Evolutionary conservation across 129 eudicot species (phyloP).

Genomic region (Deinandra increscens): DNA sequence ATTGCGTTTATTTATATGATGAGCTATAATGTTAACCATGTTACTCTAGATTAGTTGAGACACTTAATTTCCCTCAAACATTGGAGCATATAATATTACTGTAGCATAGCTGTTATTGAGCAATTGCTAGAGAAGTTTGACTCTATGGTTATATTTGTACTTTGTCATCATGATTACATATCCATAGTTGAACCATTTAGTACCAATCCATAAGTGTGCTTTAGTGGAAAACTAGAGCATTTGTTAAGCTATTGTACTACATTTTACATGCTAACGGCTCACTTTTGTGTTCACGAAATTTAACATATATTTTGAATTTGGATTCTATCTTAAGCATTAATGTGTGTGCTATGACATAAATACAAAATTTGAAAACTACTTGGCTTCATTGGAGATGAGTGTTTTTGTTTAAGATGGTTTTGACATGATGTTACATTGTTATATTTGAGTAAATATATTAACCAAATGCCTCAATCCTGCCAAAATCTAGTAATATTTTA

Average conservation of each 20-base stretch:
- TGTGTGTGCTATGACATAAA: neutral
- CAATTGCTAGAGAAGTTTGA: slow-evolving; percentile 8
- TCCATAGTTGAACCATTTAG: neutral
- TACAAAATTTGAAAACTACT: neutral
- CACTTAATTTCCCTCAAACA: neutral
- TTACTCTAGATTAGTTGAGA: neutral
- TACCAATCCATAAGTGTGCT: neutral
- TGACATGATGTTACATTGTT: neutral
- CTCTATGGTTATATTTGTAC: neutral
- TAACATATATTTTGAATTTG: neutral
- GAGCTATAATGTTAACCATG: neutral
- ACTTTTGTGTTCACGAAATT: neutral
- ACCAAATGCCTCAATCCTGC: neutral
- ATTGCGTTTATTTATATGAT: neutral
- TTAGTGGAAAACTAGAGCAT: neutral
- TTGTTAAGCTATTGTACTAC: neutral
- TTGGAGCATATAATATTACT: neutral
- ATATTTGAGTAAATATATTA: neutral
- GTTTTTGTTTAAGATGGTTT: neutral
- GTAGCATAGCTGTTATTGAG: neutral
- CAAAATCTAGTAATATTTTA: neutral
- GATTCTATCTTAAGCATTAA: neutral
- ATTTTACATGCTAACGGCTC: neutral
- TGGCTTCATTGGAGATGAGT: neutral
- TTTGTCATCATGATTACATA: neutral